These are phyloP conservation scores for Dentiscutata heterogama DNA, from an alignment of 371 early-diverging fungal genomes.

Conservation along the genomic window DNA sequence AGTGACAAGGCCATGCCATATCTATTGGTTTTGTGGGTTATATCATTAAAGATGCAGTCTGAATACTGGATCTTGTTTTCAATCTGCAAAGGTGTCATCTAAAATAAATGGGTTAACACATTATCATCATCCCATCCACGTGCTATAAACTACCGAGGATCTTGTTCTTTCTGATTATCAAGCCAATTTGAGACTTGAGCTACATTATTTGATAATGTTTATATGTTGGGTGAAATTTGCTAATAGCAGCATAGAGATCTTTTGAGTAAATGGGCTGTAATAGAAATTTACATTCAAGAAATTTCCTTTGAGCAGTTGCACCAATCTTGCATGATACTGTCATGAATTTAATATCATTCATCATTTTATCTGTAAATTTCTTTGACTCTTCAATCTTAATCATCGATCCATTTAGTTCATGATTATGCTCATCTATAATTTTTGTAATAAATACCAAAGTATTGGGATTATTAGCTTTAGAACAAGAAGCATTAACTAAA, in stretches of 20 bases:
- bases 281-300: neutral
- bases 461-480: neutral
- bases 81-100: neutral
- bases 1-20: neutral
- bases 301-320: neutral
- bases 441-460: neutral
- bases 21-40: neutral
- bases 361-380: neutral
- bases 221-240: neutral
- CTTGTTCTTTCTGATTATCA: neutral
- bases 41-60: neutral
- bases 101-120: neutral
- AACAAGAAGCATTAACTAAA: neutral
- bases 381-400: neutral
- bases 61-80: neutral
- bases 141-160: neutral
- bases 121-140: neutral
- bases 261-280: neutral
- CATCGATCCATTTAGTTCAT: neutral
- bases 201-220: constrained; percentile 9
- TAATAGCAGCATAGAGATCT: neutral
- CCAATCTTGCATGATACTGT: neutral
- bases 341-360: neutral
- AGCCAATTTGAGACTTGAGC: neutral
- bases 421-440: neutral